phyloP scores from a whole-genome alignment of 345 rosid genomes.

The Cardamine occulta region DNA sequence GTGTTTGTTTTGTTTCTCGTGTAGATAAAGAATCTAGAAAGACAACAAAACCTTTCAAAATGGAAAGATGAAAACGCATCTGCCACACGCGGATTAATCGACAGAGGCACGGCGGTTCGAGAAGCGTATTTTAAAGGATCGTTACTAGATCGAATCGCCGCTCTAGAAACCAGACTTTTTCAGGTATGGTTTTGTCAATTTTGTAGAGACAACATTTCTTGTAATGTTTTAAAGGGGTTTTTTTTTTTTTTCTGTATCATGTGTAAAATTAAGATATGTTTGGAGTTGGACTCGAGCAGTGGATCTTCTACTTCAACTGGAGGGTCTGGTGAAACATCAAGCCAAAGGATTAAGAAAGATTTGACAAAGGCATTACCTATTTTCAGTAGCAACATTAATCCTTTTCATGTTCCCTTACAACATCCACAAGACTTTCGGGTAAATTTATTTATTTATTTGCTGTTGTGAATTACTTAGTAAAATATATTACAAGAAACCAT shows the following conservation, averaged over 20 bases:
- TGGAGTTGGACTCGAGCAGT: conserved; percentile 72
- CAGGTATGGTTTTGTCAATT: conserved; percentile 49
- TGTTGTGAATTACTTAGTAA: not conserved
- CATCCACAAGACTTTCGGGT: conserved; percentile 29
- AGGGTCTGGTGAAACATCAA: conserved; percentile 55
- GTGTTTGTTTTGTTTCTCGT: not conserved
- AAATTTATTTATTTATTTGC: not conserved
- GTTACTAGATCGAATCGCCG: conserved; percentile 63
- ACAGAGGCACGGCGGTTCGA: conserved; percentile 56
- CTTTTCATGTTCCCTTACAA: conserved; percentile 38
- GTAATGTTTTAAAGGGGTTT: not conserved
- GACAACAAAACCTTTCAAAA: conserved; percentile 51
- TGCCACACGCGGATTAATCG: conserved; percentile 32
- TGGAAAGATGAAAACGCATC: conserved; percentile 41
- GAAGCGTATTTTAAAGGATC: conserved; percentile 83
- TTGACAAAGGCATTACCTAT: conserved; percentile 49
- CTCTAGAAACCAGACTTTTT: conserved; percentile 69
- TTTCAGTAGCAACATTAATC: conserved; percentile 44
- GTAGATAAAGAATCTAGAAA: conserved; percentile 72
- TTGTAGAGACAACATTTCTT: not conserved
- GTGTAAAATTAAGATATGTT: conserved; percentile 54
- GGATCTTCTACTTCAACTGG: conserved; percentile 53
- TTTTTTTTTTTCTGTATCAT: not conserved
- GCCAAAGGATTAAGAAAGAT: conserved; percentile 53
- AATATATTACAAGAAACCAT: not conserved